Base-by-base conservation (phyloP, 306 rosid species). In the Dryas octopetala region DNA sequence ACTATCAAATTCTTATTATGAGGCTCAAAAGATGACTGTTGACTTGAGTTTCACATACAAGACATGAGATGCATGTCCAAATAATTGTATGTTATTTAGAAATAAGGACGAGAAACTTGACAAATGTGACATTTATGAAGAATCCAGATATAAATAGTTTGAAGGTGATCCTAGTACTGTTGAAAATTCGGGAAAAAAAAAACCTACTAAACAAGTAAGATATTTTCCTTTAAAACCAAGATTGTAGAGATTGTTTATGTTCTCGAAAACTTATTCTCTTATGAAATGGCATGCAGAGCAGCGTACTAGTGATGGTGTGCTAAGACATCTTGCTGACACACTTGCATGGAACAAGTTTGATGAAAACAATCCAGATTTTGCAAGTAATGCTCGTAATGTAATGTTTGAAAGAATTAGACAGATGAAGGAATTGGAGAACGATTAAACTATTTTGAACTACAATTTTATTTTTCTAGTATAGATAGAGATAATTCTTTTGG, bases 51-150 rank as follows among this genome's bases (percentile, higher is more conserved):
- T 67, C 9, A 46, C 72, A 4, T 67, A 47, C 15, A 49, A 67
- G 41, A 67, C 72, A 3, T 19, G 72, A 58, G 72, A 67, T 67
- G 58, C 52, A 64, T 64, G 28, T 16, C 69, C 69, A 2, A 43
- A 64, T 43, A 43, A 7, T 41, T 38, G 48, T 41, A 64, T 13
- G 51, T 5, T 23, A 23, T 23, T 23, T 23, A 23, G 23, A 23
- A 23, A 23, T 23, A 23, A 23, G 23, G 23, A 23, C 23, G 23
- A 23, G 5, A 10, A 66, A 45, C 41, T 66, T 9, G 1, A 44
- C 1, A 3, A 7, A 1, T 66, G 55, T 17, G 17, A 7, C 28
- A 65, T 65, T 13, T 65, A 51, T 16, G 14, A 8, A 4, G 51
- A 4, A 65, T 40, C 48, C 17, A n/a, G 32, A n/a, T 65, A 41